phyloP scores from a whole-genome alignment of 2,329 filamentous ascomycete species.

The Ascosphaera apis region DNA sequence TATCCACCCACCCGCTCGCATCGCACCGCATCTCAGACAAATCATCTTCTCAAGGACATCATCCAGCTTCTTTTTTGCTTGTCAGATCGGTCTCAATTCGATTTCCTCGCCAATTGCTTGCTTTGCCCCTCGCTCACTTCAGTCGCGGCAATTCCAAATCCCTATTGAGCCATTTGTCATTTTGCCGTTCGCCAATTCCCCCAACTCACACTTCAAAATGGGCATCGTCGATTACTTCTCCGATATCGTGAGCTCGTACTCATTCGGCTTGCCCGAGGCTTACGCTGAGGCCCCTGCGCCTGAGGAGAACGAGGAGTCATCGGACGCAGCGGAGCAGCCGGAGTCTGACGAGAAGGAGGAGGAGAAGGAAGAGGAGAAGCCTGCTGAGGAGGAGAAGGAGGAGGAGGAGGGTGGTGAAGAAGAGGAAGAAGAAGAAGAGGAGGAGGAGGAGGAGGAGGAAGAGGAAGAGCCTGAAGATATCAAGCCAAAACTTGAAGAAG shows the following conservation, averaged over 20 bases:
- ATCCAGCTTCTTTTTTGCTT: no score
- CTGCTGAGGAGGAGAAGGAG: conserved; percentile 26
- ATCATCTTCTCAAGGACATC: no score
- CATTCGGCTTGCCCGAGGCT: conserved; percentile 28
- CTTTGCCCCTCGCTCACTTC: no score
- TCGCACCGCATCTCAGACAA: no score
- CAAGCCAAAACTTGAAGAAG: conserved; percentile 76
- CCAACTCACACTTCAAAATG: conserved; percentile 24
- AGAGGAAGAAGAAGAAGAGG: conserved; percentile 43
- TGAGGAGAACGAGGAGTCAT: conserved; percentile 20
- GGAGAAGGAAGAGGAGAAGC: conserved; percentile 21
- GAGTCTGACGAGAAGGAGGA: conserved; percentile 11
- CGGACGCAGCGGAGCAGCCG: conserved; percentile 11
- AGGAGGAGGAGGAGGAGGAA: conserved; percentile 61
- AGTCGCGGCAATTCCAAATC: conserved; percentile 10
- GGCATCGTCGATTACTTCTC: conserved; percentile 41
- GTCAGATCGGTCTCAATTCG: no score
- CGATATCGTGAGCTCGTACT: conserved; percentile 42
- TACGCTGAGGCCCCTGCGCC: conserved; percentile 35
- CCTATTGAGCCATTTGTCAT: conserved; percentile 7
- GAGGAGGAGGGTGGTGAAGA: conserved; percentile 31
- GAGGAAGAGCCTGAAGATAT: conserved; percentile 64
- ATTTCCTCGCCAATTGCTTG: no score
- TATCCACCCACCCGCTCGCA: no score
- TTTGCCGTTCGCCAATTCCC: conserved; percentile 8